Base-by-base conservation (phyloP, 2,329 filamentous ascomycete species). In the Ceratocystis huliohia region DNA sequence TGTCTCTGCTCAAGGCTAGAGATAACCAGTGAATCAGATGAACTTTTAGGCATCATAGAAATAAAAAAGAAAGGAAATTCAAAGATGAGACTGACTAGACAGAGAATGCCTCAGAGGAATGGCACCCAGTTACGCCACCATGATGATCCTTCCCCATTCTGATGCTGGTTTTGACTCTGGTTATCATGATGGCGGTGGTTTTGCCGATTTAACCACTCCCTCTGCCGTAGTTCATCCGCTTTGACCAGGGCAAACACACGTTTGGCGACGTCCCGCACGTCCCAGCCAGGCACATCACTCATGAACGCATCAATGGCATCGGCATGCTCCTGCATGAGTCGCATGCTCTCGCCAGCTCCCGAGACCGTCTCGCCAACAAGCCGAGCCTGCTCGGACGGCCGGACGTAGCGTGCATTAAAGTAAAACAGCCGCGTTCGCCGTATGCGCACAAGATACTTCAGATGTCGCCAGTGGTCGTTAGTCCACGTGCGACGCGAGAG, bases 241-340 rank as follows among this genome's bases (percentile, higher is more conserved):
- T 68, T 68, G 33, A 68, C 67, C 4, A 68, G 25, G 5, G 75
- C 73, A 71, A 84, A 84, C 25, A 85, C 72, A 57, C 82, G 73
- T 74, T 80, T 83, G 8, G 78, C 78, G 5, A 85, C 72, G 10
- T 73, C 73, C 6, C 70, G 74, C 69, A 80, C 81, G 25, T 79
- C 77, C 81, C 82, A 84, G 8, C 74, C 76, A 2, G 74, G 74
- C 2, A 82, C 76, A 67, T 79, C 75, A 13, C 71, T 71, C 66
- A 73, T 74, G 70, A 84, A 85, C 2, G 79, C 82, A 67, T 83
- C 79, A 28, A 84, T 77, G 65, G 84, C 77, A 67, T 85, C 82
- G 20, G 84, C 73, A 68, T 85, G 83, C 82, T 82, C 84, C 66
- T 75, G 72, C 72, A 83, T 78, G 20, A 85, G 74, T 25, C 74